phyloP scores from a whole-genome alignment of 805 yeast genomes.

The Hanseniaspora vineae region DNA sequence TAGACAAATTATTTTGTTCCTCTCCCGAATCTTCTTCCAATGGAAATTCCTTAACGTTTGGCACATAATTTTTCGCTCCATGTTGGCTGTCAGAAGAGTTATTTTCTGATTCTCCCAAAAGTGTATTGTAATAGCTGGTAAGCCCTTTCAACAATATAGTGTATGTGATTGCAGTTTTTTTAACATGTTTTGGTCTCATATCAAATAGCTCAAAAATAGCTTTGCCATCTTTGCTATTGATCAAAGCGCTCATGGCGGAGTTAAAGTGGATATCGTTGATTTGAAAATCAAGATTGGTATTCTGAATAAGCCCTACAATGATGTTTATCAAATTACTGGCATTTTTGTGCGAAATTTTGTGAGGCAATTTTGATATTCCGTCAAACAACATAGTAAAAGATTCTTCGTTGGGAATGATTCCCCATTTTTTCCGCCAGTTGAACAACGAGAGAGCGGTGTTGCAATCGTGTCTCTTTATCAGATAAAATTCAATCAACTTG shows the following conservation, averaged over 20 bases:
- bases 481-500: conserved; percentile 38
- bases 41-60: no score
- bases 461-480: conserved; percentile 28
- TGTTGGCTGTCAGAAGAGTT: no score
- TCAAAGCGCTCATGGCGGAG: conserved; percentile 32
- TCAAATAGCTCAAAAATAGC: conserved; percentile 29
- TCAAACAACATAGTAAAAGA: conserved; percentile 34
- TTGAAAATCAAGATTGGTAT: conserved; percentile 7
- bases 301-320: conserved; percentile 20
- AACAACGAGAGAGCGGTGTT: conserved; percentile 38
- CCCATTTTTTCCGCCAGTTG: conserved; percentile 50
- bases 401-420: conserved; percentile 37
- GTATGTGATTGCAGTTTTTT: conserved; percentile 15
- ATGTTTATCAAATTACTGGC: conserved; percentile 24
- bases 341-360: conserved; percentile 21
- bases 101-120: background rate
- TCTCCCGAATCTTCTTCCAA: no score
- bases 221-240: conserved; percentile 28
- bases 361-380: conserved; percentile 28
- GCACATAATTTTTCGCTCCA: no score
- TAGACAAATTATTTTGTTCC: no score
- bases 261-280: conserved; percentile 32
- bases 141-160: conserved; percentile 14
- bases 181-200: conserved; percentile 9
- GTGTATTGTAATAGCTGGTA: background rate